Evolutionary conservation across 306 rosid genomes (phyloP).

Genomic region (Urtica urens): DNA sequence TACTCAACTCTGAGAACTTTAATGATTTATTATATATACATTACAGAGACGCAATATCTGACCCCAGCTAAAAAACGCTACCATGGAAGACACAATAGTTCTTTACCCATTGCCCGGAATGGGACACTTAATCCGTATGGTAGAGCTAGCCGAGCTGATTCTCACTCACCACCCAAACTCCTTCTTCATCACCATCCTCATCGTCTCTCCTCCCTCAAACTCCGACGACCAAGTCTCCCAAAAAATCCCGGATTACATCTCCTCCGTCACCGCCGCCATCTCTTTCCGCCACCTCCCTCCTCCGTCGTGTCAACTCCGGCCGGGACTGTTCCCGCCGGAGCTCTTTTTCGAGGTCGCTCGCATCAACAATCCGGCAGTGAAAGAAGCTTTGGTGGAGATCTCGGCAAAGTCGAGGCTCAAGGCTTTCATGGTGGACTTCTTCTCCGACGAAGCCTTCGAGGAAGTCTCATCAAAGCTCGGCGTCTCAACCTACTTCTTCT

Average conservation of each 20-base stretch:
- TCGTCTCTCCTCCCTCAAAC: conserved; percentile 3
- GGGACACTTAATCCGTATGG: conserved; percentile 27
- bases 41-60: too few species aligned
- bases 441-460: conserved; percentile 14
- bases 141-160: conserved; percentile 29
- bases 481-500: conserved; percentile 22
- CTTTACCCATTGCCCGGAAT: conserved; percentile 23
- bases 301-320: not conserved
- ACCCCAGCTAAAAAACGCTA: not conserved
- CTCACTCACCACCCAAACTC: conserved; percentile 5
- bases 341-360: conserved; percentile 6
- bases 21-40: too few species aligned
- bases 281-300: conserved; percentile 22
- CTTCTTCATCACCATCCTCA: conserved; percentile 22
- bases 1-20: too few species aligned
- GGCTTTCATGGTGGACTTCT: conserved; percentile 23
- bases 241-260: conserved; percentile 14
- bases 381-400: conserved; percentile 8
- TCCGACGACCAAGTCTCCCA: too few species aligned
- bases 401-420: not conserved
- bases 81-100: conserved; percentile 6
- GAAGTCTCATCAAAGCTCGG: conserved; percentile 4
- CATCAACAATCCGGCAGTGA: conserved; percentile 4
- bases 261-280: conserved; percentile 19
- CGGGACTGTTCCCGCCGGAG: not conserved